A percentile compares a stretch with the other conserved stretches of the same genome.
Conservation (phyloP, 2,329 filamentous ascomycete genomes). For the Talaromyces sp. region DNA sequence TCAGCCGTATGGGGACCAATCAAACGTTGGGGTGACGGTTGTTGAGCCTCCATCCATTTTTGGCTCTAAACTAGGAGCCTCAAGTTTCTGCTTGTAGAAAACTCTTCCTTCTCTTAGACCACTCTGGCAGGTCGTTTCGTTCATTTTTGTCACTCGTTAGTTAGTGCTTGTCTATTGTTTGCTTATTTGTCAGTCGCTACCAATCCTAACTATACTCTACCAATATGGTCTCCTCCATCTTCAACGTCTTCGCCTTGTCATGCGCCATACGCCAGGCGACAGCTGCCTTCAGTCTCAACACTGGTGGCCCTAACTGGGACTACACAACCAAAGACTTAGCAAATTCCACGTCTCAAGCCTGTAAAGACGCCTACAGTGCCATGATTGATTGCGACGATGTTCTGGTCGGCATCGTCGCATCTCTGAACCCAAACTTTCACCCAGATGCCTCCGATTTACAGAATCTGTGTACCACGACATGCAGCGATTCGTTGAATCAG, state of each 20-base stretch:
- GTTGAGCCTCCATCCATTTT: background rate
- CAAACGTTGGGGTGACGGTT: too few species aligned
- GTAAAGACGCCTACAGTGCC: slow-evolving; percentile 27
- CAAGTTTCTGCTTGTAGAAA: background rate
- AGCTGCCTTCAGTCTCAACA: slow-evolving; percentile 26
- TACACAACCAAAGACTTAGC: slow-evolving; percentile 28
- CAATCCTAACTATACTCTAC: background rate
- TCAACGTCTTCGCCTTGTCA: slow-evolving; percentile 17
- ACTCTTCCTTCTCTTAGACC: background rate
- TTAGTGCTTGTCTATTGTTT: background rate
- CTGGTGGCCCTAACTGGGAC: slow-evolving; percentile 26
- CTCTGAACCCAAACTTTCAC: slow-evolving; percentile 25
- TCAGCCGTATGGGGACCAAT: background rate
- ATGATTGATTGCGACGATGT: slow-evolving; percentile 27
- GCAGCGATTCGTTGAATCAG: slow-evolving; percentile 22
- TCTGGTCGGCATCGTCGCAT: slow-evolving; percentile 26
- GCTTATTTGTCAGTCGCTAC: background rate
- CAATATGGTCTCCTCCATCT: slow-evolving; percentile 17
- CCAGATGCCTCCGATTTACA: slow-evolving; percentile 21
- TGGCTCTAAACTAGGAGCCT: background rate
- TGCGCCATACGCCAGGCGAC: slow-evolving; percentile 16
- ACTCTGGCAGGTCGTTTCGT: background rate
- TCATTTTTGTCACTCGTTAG: background rate
- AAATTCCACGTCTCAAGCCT: slow-evolving; percentile 26
- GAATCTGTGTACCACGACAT: slow-evolving; percentile 24